These are phyloP conservation scores for Nannizziopsis barbatae DNA, from an alignment of 2,329 filamentous ascomycete species.

Conservation along the genomic window DNA sequence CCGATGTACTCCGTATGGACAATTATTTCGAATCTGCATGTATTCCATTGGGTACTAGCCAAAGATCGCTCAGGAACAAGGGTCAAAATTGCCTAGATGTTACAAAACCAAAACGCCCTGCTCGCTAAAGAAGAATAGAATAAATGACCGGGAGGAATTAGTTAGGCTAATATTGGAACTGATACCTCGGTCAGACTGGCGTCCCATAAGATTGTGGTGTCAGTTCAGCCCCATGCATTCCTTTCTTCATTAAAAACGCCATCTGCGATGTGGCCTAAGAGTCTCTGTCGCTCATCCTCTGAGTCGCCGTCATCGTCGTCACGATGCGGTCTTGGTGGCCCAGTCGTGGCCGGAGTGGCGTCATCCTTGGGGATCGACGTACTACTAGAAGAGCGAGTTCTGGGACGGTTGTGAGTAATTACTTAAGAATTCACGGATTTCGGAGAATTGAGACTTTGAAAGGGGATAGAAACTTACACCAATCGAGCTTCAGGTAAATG, in stretches of 20 bases:
- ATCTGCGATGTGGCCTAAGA: slow-evolving; percentile 20
- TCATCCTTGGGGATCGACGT: slow-evolving; percentile 12
- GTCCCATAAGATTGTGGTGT: neutral
- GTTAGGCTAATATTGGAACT: neutral
- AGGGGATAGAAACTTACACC: slow-evolving; percentile 11
- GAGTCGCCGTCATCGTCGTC: slow-evolving; percentile 12
- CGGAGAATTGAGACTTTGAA: neutral
- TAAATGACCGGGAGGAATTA: neutral
- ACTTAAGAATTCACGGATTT: neutral
- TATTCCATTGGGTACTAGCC: too few relatives aligned
- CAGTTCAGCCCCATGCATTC: slow-evolving; percentile 17
- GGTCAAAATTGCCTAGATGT: neutral
- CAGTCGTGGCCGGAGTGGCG: neutral
- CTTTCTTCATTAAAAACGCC: slow-evolving; percentile 28
- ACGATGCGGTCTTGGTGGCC: neutral
- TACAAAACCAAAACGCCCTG: neutral
- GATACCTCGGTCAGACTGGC: neutral
- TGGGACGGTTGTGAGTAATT: neutral
- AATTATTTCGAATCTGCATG: too few relatives aligned
- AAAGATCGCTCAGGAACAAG: too few relatives aligned
- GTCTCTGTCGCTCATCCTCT: slow-evolving; percentile 15
- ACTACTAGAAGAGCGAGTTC: slow-evolving; percentile 6
- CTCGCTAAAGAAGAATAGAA: neutral
- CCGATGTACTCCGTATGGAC: too few relatives aligned
- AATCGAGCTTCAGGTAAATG: slow-evolving; percentile 44